Conservation (phyloP, 169 alveolate species). For the Plasmodium coatneyi region DNA sequence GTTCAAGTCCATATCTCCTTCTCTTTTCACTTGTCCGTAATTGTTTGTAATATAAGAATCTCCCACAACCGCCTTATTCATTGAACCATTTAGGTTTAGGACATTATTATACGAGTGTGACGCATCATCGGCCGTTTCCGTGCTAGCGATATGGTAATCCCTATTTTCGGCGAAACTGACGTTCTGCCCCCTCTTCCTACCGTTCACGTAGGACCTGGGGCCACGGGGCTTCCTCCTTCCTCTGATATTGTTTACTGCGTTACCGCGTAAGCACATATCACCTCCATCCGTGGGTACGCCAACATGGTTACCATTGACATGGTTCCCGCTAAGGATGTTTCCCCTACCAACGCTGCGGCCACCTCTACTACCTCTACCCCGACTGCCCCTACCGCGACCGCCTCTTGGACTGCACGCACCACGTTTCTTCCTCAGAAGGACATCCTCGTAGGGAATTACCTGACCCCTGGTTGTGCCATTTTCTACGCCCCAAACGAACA, state of each 20-base stretch:
- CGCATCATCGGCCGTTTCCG: background rate
- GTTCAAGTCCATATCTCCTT: background rate
- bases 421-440: background rate
- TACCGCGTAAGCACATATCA: background rate
- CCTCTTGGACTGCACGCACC: background rate
- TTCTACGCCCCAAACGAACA: background rate
- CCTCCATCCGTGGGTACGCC: background rate
- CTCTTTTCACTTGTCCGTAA: conserved; percentile 8
- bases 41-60: background rate
- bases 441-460: background rate
- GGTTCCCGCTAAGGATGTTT: background rate
- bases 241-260: background rate
- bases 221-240: background rate
- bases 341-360: background rate
- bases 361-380: background rate
- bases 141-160: background rate
- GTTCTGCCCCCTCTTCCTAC: background rate
- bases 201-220: background rate
- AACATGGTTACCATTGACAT: background rate
- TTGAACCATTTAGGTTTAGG: background rate
- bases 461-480: background rate
- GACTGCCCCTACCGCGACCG: background rate
- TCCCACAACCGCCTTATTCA: background rate
- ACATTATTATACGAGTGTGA: background rate
- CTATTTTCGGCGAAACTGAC: background rate